These are phyloP conservation scores for Penstemon eatonii DNA, from an alignment of 257 asterid species.

Conservation along the genomic window DNA sequence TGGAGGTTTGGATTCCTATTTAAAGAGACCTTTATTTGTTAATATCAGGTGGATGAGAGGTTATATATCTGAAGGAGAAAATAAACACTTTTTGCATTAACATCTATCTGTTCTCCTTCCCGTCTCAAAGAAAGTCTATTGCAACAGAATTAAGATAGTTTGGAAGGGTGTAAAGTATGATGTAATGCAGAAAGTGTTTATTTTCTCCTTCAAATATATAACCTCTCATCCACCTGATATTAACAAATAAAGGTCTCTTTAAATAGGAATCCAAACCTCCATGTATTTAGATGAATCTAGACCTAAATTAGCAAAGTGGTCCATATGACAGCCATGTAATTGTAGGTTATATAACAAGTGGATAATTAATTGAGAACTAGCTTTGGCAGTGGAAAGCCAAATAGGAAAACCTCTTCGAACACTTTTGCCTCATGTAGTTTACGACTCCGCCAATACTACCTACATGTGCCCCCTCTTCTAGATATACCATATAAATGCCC, in stretches of 20 bases:
- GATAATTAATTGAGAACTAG: slow-evolving; percentile 1
- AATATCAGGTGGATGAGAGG: not conserved
- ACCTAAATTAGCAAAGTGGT: not conserved
- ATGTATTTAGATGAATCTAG: not conserved
- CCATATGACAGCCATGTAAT: slow-evolving; percentile 2
- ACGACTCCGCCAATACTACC: not conserved
- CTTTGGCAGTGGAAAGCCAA: not conserved
- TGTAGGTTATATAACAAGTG: not conserved
- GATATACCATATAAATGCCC: not conserved
- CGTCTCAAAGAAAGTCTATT: not conserved
- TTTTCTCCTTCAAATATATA: not conserved
- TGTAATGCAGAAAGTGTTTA: not conserved
- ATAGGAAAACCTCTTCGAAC: not conserved
- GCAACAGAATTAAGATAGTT: not conserved
- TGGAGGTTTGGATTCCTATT: slow-evolving; percentile 5
- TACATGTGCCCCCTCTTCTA: not conserved
- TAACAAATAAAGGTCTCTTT: not conserved
- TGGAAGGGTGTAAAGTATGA: not conserved
- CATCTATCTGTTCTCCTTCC: not conserved
- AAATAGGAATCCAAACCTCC: slow-evolving; percentile 1
- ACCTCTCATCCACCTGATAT: not conserved
- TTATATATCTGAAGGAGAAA: too few relatives aligned
- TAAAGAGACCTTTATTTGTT: not conserved
- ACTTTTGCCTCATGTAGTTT: not conserved
- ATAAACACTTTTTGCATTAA: too few relatives aligned